Evolutionary conservation across 768 basidiomycete genomes (phyloP).

Genomic region (Chalciporus pseudorubinellus): DNA sequence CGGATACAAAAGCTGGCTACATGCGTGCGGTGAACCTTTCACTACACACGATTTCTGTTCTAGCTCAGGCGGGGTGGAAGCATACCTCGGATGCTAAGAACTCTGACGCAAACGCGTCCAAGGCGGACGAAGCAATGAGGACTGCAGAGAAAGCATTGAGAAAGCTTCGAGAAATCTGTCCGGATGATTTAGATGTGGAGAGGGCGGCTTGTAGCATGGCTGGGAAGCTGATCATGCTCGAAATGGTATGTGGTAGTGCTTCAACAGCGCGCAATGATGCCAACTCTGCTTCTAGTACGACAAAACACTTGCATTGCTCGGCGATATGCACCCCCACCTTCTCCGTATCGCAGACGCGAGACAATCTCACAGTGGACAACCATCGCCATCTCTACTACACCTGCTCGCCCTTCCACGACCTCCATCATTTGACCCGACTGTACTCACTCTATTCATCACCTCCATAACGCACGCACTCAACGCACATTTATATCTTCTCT

Average conservation of each 20-base stretch:
- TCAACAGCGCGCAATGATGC: neutral
- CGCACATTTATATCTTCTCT: slow-evolving; percentile 34
- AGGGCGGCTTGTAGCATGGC: slow-evolving; percentile 66
- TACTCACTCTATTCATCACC: slow-evolving; percentile 57
- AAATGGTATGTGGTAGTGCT: slow-evolving; percentile 54
- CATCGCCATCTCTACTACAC: slow-evolving; percentile 19
- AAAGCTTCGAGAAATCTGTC: slow-evolving; percentile 43
- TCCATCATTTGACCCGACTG: slow-evolving; percentile 24
- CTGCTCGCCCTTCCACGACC: slow-evolving; percentile 46
- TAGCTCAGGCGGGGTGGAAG: slow-evolving; percentile 64
- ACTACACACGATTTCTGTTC: slow-evolving; percentile 52
- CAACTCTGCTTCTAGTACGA: slow-evolving; percentile 45
- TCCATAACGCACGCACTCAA: slow-evolving; percentile 57
- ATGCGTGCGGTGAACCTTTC: slow-evolving; percentile 68
- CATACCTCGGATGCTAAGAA: slow-evolving; percentile 28
- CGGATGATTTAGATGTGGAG: slow-evolving; percentile 63
- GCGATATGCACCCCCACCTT: slow-evolving; percentile 46
- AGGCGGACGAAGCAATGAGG: slow-evolving; percentile 30
- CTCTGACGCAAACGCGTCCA: slow-evolving; percentile 32
- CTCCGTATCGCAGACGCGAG: slow-evolving; percentile 7
- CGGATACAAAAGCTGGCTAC: slow-evolving; percentile 40
- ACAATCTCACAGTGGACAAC: neutral
- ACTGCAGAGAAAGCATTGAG: slow-evolving; percentile 45
- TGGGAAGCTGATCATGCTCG: slow-evolving; percentile 64
- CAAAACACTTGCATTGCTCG: slow-evolving; percentile 43